These are phyloP conservation scores for Fusarium brachygibbosum DNA, from an alignment of 2,329 filamentous ascomycete species.

Conservation along the genomic window DNA sequence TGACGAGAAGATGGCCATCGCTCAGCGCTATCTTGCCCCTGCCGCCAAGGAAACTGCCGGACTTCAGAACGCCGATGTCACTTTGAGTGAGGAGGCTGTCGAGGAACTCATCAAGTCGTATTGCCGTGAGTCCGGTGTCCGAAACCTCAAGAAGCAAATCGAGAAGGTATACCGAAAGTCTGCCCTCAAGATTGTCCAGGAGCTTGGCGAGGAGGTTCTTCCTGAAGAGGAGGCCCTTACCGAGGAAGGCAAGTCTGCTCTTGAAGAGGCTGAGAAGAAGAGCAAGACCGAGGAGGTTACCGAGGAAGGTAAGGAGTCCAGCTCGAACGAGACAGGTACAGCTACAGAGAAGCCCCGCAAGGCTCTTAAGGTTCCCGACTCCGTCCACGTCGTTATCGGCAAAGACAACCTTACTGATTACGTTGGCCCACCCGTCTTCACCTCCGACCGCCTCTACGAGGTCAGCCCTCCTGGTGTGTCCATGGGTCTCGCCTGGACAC, in stretches of 20 bases:
- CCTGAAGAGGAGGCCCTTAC: conserved; percentile 87
- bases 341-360: conserved; percentile 77
- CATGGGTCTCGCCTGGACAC: conserved; percentile 98
- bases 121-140: conserved; percentile 95
- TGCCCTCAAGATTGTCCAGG: conserved; percentile 95
- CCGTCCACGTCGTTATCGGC: conserved; percentile 85
- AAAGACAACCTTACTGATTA: conserved; percentile 96
- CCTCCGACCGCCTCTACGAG: conserved; percentile 94
- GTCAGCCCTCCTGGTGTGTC: conserved; percentile 92
- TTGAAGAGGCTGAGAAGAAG: conserved; percentile 78
- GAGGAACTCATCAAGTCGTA: conserved; percentile 99
- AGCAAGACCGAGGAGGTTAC: conserved; percentile 74
- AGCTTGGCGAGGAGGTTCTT: conserved; percentile 86
- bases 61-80: conserved; percentile 90
- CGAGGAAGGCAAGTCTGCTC: conserved; percentile 84
- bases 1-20: conserved; percentile 99
- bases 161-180: conserved; percentile 99
- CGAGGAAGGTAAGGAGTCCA: conserved; percentile 60
- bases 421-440: conserved; percentile 95
- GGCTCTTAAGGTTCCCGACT: conserved; percentile 85
- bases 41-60: conserved; percentile 95
- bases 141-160: conserved; percentile 99
- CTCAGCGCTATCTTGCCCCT: conserved; percentile 90
- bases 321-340: conserved; percentile 54
- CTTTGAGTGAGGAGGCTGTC: conserved; percentile 87